Evolutionary conservation across 345 rosid genomes (phyloP).

Genomic region (Reutealis trisperma): DNA sequence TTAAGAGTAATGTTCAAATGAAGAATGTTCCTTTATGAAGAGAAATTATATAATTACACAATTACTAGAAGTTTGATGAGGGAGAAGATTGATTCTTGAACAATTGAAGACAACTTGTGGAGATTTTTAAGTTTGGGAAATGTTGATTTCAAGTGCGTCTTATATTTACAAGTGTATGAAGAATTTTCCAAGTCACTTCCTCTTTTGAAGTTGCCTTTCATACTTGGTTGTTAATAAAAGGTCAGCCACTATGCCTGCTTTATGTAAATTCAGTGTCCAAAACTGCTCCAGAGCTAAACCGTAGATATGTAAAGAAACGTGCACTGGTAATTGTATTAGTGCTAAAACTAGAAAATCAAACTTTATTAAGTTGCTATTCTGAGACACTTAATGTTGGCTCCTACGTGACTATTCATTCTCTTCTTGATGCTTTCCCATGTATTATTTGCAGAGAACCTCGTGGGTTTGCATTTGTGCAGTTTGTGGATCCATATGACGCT

Average conservation of each 20-base stretch:
- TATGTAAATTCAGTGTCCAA: constrained; percentile 44
- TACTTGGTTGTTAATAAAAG: constrained; percentile 66
- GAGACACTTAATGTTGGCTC: constrained; percentile 17
- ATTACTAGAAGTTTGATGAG: constrained; percentile 70
- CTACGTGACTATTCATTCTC: constrained; percentile 10
- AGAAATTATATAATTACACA: constrained; percentile 55
- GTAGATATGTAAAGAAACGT: constrained; percentile 42
- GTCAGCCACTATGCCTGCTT: constrained; percentile 59
- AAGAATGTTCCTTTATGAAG: constrained; percentile 66
- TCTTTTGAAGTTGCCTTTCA: constrained; percentile 76
- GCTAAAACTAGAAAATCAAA: constrained; percentile 30
- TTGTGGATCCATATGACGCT: constrained; percentile 88
- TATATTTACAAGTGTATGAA: constrained; percentile 70
- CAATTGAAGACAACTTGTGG: constrained; percentile 53
- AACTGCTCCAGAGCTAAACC: constrained; percentile 44
- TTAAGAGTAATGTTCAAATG: constrained; percentile 56
- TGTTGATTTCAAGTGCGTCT: constrained; percentile 63
- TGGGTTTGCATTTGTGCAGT: constrained; percentile 98
- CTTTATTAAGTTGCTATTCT: constrained; percentile 7
- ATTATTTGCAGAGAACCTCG: constrained; percentile 70
- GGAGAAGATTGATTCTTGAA: constrained; percentile 53
- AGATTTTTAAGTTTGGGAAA: constrained; percentile 52
- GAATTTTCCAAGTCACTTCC: constrained; percentile 65
- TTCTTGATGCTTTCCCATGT: constrained; percentile 25
- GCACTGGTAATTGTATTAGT: constrained; percentile 28